Conservation (phyloP, 257 asterid genomes). For the Ilex aquifolium region DNA sequence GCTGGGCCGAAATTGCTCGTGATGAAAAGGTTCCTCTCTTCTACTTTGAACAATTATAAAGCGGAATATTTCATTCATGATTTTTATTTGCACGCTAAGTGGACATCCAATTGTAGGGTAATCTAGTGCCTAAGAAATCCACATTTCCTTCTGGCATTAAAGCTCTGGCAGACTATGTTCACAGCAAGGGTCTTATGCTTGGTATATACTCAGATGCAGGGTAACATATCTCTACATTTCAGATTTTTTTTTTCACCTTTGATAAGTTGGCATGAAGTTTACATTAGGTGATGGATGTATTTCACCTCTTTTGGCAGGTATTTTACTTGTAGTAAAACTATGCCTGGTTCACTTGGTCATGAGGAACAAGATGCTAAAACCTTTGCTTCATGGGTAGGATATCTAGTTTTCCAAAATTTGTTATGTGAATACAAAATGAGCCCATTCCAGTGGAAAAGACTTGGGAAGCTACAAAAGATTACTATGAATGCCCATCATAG, state of each 20-base stretch:
- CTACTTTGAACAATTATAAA: conserved; percentile 2
- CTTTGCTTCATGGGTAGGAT: conserved; percentile 73
- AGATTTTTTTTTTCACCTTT: no score
- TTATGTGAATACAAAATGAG: no score
- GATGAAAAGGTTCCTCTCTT: neutral
- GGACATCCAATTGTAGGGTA: conserved; percentile 44
- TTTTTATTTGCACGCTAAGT: no score
- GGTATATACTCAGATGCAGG: conserved; percentile 97
- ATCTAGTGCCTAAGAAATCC: conserved; percentile 56
- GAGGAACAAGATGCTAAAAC: conserved; percentile 86
- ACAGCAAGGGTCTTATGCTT: conserved; percentile 81
- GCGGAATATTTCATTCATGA: no score
- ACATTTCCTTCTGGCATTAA: conserved; percentile 94
- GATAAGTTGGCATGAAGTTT: no score
- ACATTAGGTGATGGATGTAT: neutral
- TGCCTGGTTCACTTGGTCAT: conserved; percentile 94
- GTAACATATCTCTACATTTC: conserved; percentile 22
- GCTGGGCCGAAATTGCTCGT: conserved; percentile 63
- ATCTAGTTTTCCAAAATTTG: neutral
- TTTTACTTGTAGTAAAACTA: conserved; percentile 63
- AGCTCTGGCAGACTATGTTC: conserved; percentile 87
- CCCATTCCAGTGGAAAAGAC: neutral
- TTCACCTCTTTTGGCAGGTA: conserved; percentile 37
- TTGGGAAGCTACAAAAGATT: no score
- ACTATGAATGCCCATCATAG: no score